Evolutionary conservation across 805 yeast genomes (phyloP), one percentile per base, ranked within the genome.

Genomic region (Cyberlindnera petersonii): DNA sequence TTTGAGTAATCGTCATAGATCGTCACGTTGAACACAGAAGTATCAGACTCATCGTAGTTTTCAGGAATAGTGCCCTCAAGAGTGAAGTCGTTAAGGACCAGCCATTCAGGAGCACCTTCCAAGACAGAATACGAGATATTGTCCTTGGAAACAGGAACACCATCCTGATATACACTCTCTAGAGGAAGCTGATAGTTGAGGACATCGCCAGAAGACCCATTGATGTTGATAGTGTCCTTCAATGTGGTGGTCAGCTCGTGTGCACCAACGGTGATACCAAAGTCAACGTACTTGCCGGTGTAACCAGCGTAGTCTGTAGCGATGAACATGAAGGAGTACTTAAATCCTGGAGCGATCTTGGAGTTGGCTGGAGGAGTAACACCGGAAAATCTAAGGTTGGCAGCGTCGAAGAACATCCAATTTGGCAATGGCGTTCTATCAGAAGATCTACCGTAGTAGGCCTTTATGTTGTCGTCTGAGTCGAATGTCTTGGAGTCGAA

Each of bases 381-480:
- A 23, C 98, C 98, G 30, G 77, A 69, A 61, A 88, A 91, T 16
- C 84, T 73, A 47, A 86, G 65, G 26, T 69, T 67, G 5, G 72
- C 53, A 3, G 69, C 51, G 54, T 87, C 80, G 56, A 91, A 93
- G 38, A 64, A 61, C 36, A 87, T 66, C 98, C 98, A 93, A 55
- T 77, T 82, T 26, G 98, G 98, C 40, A 93, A 69, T 3, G 98
- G 91, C 1, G 95, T 75, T 56, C 89, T 76, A 59, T 86, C 87
- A 11, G 70, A 63, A n/a, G 89, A 77, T 47, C 83, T 74, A 16
- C 96, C 96, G 55, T 86, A 84, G 63, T 83, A 86, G 8, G 81
- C 79, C 14, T 73, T 68, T 23, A 83, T 75, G 2, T 67, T 55
- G 39, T 74, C 63, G 21, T 67, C 62, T 4, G 80, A 72, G 45